Base-by-base conservation (phyloP, 2,329 filamentous ascomycete genomes). In the Cytospora mali region DNA sequence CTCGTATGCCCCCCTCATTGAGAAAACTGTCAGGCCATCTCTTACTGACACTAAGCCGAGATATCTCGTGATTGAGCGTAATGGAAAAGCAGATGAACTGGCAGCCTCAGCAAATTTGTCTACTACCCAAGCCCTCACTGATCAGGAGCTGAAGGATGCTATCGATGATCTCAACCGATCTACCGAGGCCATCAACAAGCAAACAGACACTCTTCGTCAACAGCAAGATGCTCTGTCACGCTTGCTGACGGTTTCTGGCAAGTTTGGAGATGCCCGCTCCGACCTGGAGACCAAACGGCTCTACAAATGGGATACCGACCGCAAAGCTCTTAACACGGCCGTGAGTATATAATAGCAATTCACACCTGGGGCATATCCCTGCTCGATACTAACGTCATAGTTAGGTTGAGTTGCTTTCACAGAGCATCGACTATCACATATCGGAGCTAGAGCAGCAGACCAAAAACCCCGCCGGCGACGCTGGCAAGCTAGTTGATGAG, bases 111-210 rank as follows among this genome's bases (percentile, higher is more conserved):
- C 80, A 61, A 79, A 85, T 66, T 67, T 82, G n/a, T 75, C 78
- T 4, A 69, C 76, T 33, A 74, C 82, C 35, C 81, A 80, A 59
- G 80, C 83, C 6, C 73, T 89, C 52, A 75, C 78, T 16, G 87
- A 90, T 62, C 76, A 82, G 28, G 86, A 90, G 57, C 77, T 91
- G 61, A 79, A 79, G 58, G 73, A 77, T 48, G 88, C 89, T 18
- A 85, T 90, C 55, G 80, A 83, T 3, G 84, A 88, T 58, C 77
- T 92, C n/a, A 80, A 84, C 64, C 78, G 78, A 42, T 90, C 88
- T 1, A 91, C 89, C 0, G 80, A 80, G 21, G 82, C 81, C 21
- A 89, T 91, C 29, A 80, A 84, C 65, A 83, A 83, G 72, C 88
- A 91, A 70, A 87, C 82, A 29, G 84, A 86, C 69, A 78, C 81